A percentile compares a stretch with the other conserved stretches of the same genome.
These are phyloP conservation scores for Blastobotrys illinoisensis DNA, from an alignment of 1,139 yeast genomes.

Conservation along the genomic window DNA sequence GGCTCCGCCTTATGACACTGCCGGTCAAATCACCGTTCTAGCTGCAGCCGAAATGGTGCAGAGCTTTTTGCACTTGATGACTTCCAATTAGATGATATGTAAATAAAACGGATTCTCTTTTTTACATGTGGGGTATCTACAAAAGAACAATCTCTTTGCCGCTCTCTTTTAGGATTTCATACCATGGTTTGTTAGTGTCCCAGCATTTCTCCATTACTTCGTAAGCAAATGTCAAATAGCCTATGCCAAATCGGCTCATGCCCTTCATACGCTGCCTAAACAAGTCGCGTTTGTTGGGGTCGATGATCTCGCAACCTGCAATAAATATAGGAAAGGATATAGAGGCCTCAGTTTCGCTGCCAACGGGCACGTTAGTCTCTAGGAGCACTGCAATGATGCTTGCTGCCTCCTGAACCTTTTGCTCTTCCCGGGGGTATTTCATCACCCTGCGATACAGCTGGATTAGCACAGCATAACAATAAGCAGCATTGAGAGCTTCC, in stretches of 20 bases:
- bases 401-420: slow-evolving; percentile 42
- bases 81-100: neutral
- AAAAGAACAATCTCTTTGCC: neutral
- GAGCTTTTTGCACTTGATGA: slow-evolving; percentile 23
- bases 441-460: slow-evolving; percentile 50
- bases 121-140: neutral
- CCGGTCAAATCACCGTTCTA: slow-evolving; percentile 63
- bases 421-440: slow-evolving; percentile 39
- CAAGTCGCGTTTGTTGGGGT: slow-evolving; percentile 33
- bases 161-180: neutral
- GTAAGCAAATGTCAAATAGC: neutral
- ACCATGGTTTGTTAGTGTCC: neutral
- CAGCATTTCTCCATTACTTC: neutral
- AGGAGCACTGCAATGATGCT: slow-evolving; percentile 36
- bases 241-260: slow-evolving; percentile 40
- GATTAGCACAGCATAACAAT: slow-evolving; percentile 44
- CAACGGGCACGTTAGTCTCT: slow-evolving; percentile 37
- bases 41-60: slow-evolving; percentile 69
- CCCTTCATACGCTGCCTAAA: slow-evolving; percentile 37
- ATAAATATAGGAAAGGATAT: slow-evolving; percentile 47
- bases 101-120: neutral
- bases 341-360: slow-evolving; percentile 47
- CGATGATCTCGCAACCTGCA: slow-evolving; percentile 49
- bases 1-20: slow-evolving; percentile 59
- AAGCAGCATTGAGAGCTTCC: neutral